phyloP scores from a whole-genome alignment of 148 eudicot genomes.

The Heliosperma pusillum region DNA sequence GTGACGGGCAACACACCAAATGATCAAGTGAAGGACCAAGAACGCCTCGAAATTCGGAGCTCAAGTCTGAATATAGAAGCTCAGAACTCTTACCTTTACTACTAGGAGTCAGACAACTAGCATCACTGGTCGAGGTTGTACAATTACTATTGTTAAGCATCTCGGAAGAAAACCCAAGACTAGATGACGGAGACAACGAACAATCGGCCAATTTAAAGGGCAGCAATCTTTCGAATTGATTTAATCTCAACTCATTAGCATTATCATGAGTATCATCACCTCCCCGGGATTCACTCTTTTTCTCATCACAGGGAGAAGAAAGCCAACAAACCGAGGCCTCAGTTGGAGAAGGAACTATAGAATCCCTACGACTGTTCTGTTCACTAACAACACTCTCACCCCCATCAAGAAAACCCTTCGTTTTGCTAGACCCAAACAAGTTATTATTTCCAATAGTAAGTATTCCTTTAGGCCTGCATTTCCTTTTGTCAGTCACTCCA shows the following conservation, averaged over 20 bases:
- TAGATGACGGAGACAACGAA: conserved; percentile 36
- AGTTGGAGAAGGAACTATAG: conserved; percentile 48
- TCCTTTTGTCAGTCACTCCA: conserved; percentile 66
- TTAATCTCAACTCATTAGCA: conserved; percentile 15
- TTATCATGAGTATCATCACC: conserved; percentile 13
- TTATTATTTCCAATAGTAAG: conserved; percentile 47
- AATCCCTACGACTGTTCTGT: conserved; percentile 24
- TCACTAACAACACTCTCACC: conserved; percentile 19
- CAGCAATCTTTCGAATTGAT: background rate
- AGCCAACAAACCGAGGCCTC: conserved; percentile 72
- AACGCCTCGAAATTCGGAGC: conserved; percentile 31
- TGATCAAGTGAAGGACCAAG: conserved; percentile 36
- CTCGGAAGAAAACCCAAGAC: conserved; percentile 35
- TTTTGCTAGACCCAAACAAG: conserved; percentile 30
- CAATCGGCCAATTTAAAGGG: conserved; percentile 19
- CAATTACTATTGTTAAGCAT: conserved; percentile 24
- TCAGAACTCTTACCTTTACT: conserved; percentile 25
- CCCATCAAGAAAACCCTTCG: conserved; percentile 20
- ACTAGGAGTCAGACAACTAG: conserved; percentile 20
- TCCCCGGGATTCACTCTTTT: conserved; percentile 10
- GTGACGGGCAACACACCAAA: conserved; percentile 17
- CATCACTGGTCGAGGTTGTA: conserved; percentile 23
- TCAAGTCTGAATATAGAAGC: conserved; percentile 27
- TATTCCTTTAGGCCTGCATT: conserved; percentile 72
- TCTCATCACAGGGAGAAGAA: conserved; percentile 51